phyloP scores from a whole-genome alignment of 2,329 filamentous ascomycete species.

The Bimuria novae-zelandiae region DNA sequence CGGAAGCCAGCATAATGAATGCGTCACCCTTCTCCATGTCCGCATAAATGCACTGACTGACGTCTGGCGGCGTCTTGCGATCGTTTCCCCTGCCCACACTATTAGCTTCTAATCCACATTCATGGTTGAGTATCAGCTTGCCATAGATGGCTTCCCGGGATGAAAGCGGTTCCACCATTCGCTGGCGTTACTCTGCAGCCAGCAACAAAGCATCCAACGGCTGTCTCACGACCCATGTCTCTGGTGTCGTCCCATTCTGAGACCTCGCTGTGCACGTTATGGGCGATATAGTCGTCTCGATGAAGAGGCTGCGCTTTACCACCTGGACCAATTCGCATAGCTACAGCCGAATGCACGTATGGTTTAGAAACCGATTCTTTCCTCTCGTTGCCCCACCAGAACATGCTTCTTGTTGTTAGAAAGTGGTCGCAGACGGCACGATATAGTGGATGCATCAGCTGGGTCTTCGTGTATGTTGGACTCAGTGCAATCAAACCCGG shows the following conservation, averaged over 20 bases:
- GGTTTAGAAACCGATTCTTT: slow-evolving; percentile 33
- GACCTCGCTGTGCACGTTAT: slow-evolving; percentile 22
- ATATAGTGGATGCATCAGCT: slow-evolving; percentile 33
- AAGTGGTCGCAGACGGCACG: slow-evolving; percentile 31
- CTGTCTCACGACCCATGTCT: slow-evolving; percentile 27
- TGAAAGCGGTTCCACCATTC: slow-evolving; percentile 46
- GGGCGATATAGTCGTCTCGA: slow-evolving; percentile 36
- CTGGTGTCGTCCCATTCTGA: slow-evolving; percentile 20
- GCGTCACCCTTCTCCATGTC: slow-evolving; percentile 44
- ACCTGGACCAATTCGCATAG: slow-evolving; percentile 25
- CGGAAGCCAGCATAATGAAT: slow-evolving; percentile 44
- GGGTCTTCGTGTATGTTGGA: slow-evolving; percentile 16
- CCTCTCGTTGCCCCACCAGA: slow-evolving; percentile 35
- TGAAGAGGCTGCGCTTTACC: slow-evolving; percentile 32
- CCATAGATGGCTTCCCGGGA: slow-evolving; percentile 47
- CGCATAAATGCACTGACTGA: slow-evolving; percentile 20
- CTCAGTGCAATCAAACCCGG: slow-evolving; percentile 14
- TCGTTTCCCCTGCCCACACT: slow-evolving; percentile 12
- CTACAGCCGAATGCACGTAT: slow-evolving; percentile 21
- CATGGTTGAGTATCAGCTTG: slow-evolving; percentile 23
- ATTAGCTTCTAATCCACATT: slow-evolving; percentile 20
- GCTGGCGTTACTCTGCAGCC: slow-evolving; percentile 33
- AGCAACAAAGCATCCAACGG: slow-evolving; percentile 43
- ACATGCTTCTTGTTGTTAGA: slow-evolving; percentile 30
- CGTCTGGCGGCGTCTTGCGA: slow-evolving; percentile 9